Evolutionary conservation across 2,329 filamentous ascomycete species (phyloP), one percentile per base, ranked within the genome.

Genomic region (Nemania abortiva): DNA sequence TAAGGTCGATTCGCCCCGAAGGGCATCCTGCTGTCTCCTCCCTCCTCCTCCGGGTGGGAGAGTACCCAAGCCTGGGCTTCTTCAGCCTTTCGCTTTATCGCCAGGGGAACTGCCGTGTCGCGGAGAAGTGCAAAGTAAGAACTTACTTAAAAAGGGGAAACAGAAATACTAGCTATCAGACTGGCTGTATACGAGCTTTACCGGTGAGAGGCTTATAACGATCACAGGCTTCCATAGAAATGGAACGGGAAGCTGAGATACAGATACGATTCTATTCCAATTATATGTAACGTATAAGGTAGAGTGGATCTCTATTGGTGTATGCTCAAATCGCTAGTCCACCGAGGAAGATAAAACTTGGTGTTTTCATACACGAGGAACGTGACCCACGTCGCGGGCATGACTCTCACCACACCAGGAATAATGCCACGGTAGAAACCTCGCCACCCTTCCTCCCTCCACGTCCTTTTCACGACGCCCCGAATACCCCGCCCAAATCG

Each of bases 281-380:
- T 27, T 67, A 9, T n/a, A 24, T 13, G 15, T 39, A 31, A 27
- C 37, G 39, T 52, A 49, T 27, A 57, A 22, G 6, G 15, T 6
- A 55, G 55, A 34, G 13, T 24, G 15, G 18, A 27, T 22, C 15
- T 65, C 57, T 67, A 69, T 24, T 20, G 10, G 47, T 67, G 63
- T 57, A 50, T 55, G 42, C 29, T 62, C 39, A 52, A 15, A 55
- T 59, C 37, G 45, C 59, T 65, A 18, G 62, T 64, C 84, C 81
- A 84, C 54, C 76, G 76, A 27, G 88, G 84, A 42, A 97, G 79
- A 78, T 93, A 91, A 73, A 88, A 89, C 82, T 92, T 94, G 68
- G 92, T 91, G 80, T 98, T 98, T 84, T 99, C 96, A 81, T 98
- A 98, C 27, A 98, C 95, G 75, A 99, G 81, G 79, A 99, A 98